Percentiles rank a stretch among this genome's conserved stretches.
These are phyloP conservation scores for Clavariopsis aquatica DNA, from an alignment of 495 filamentous ascomycete species.

Conservation along the genomic window DNA sequence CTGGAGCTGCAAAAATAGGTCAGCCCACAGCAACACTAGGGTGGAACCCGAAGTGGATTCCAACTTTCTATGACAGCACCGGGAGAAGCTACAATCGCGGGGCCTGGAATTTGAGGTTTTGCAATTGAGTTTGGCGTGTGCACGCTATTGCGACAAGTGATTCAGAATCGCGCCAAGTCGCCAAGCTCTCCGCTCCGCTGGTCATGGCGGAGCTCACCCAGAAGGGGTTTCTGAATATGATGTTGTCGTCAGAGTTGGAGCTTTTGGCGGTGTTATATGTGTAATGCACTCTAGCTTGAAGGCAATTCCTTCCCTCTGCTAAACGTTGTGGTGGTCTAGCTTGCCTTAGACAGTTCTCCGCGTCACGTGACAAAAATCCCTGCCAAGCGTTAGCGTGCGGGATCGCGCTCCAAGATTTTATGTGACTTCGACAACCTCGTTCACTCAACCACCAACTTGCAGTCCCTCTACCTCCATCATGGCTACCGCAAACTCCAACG, in stretches of 20 bases:
- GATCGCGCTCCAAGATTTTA: neutral
- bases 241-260: too few species aligned
- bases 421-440: neutral
- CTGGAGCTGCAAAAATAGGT: constrained; percentile 17
- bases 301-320: too few species aligned
- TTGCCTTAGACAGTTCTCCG: neutral
- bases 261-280: too few species aligned
- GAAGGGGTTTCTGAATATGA: too few species aligned
- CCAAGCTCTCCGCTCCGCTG: too few species aligned
- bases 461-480: constrained; percentile 52
- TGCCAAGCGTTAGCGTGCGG: neutral
- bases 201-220: too few species aligned
- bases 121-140: neutral
- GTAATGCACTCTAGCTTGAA: too few species aligned
- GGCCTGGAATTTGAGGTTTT: neutral
- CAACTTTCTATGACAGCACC: neutral
- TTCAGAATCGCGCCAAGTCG: too few species aligned
- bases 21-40: constrained; percentile 6
- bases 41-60: neutral
- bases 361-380: neutral
- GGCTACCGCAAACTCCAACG: constrained; percentile 36
- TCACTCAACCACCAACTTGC: neutral
- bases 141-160: neutral
- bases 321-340: too few species aligned
- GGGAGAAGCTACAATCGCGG: neutral